These are phyloP conservation scores for Coemansia sp. DNA, from an alignment of 192 early-diverging fungal genomes.

Conservation along the genomic window DNA sequence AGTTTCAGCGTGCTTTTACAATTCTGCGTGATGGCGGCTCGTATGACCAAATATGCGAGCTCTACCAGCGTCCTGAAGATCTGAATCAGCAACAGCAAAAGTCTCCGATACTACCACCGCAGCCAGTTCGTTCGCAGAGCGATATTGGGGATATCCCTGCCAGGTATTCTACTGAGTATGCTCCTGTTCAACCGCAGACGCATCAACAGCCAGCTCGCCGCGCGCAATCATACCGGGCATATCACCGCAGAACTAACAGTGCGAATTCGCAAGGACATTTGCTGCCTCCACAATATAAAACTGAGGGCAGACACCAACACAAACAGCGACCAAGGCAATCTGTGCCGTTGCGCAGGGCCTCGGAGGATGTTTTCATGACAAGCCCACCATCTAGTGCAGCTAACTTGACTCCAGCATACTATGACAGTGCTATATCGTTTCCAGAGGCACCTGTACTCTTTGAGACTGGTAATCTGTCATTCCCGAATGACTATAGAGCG, in stretches of 20 bases:
- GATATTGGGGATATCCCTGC: not conserved
- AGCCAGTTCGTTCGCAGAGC: not conserved
- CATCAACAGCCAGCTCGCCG: not conserved
- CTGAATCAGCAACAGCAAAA: not conserved
- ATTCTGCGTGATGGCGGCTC: conserved; percentile 57
- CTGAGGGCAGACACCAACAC: not conserved
- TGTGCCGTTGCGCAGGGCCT: not conserved
- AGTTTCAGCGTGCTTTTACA: conserved; percentile 73
- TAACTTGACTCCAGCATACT: not conserved
- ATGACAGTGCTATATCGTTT: not conserved
- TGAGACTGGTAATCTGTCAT: not conserved
- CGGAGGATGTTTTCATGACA: not conserved
- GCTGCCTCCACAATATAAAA: not conserved
- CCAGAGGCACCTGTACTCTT: not conserved
- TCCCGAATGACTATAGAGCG: not conserved
- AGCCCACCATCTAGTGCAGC: not conserved
- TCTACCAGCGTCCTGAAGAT: conserved; percentile 38
- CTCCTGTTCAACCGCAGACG: not conserved
- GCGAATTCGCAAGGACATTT: not conserved
- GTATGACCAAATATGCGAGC: conserved; percentile 39
- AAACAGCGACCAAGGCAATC: not conserved
- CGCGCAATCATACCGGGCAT: not conserved
- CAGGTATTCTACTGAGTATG: not conserved
- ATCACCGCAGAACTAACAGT: not conserved
- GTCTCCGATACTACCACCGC: not conserved